Evolutionary conservation across 345 rosid genomes (phyloP), one percentile per base, ranked within the genome.

Genomic region (Diplotaxis tenuifolia): DNA sequence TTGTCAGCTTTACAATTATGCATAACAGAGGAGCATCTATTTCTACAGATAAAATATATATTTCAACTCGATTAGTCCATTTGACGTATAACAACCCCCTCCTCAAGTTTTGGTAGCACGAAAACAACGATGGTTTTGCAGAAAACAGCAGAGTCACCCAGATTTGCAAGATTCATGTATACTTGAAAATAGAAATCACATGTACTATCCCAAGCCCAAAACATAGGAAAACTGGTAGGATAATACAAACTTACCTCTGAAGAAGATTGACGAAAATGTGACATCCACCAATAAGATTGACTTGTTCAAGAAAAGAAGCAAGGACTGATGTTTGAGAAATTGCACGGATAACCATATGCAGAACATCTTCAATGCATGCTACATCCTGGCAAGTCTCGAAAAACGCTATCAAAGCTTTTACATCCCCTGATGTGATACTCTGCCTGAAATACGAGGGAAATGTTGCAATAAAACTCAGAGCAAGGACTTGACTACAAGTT

Each of bases 271-370:
- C 84, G 84, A 94, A 94, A 80, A 91, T 84, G 70, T 86, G 87
- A 72, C 91, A 86, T 70, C 97, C 98, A 79, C 98, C 95, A 67
- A 86, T 76, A 62, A 78, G 67, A 78, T 91, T 89, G 71, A 94
- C 91, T 86, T 91, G 96, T 65, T 94, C 98, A 36, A 91, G 86
- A 76, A 94, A 89, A 77, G 89, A 82, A 73, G 82, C 81, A 80
- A 89, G 96, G 75, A 89, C 67, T 65, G 81, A 75, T 79, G 86
- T 84, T 70, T 91, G 91, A 63, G 97, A 86, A 62, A 89, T 81
- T 75, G 93, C 90, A 80, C 96, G 96, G 67, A 94, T 88, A 79
- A 89, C 81, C 98, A 91, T 89, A 80, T 88, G 96, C 69, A 94
- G 72, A 75, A 91, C 84, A 86, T 94, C 98, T 83, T 94, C 98